A percentile compares a stretch with the other conserved stretches of the same genome.
phyloP scores from a whole-genome alignment of 768 basidiomycete species.

The Boletus sp. region DNA sequence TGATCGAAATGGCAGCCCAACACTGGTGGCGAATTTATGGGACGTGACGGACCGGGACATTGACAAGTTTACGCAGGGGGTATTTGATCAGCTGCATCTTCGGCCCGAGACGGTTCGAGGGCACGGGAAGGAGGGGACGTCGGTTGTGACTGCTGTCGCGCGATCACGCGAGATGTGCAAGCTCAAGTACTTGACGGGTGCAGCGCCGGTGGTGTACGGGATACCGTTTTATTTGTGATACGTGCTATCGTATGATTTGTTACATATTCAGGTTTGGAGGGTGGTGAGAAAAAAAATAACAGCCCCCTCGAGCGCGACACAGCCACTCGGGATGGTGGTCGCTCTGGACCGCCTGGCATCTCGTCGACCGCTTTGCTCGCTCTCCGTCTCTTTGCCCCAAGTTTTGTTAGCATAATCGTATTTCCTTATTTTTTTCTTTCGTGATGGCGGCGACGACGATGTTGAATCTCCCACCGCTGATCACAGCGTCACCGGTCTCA shows the following conservation, averaged over 20 bases:
- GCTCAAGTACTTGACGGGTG: slow-evolving; percentile 90
- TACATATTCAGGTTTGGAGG: neutral
- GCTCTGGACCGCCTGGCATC: neutral
- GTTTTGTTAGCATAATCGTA: neutral
- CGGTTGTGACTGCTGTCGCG: slow-evolving; percentile 76
- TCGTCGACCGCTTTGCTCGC: neutral
- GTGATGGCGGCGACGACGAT: slow-evolving; percentile 13
- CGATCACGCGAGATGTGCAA: slow-evolving; percentile 80
- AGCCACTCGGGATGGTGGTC: slow-evolving; percentile 15
- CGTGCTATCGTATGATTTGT: neutral
- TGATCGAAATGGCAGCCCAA: slow-evolving; percentile 56
- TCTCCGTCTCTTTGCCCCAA: neutral
- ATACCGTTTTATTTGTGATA: slow-evolving; percentile 82
- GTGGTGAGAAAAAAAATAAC: neutral
- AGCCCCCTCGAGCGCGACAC: neutral
- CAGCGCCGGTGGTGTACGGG: slow-evolving; percentile 93
- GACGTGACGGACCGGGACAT: slow-evolving; percentile 98
- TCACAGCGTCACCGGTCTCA: slow-evolving; percentile 17
- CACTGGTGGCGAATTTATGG: slow-evolving; percentile 94
- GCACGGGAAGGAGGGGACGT: slow-evolving; percentile 27
- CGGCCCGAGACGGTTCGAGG: slow-evolving; percentile 26
- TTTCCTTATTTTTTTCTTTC: neutral
- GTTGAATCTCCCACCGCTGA: slow-evolving; percentile 9
- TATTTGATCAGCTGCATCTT: slow-evolving; percentile 72
- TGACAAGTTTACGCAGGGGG: slow-evolving; percentile 84